Conservation (phyloP, 768 basidiomycete species). For the Tylopilus intermedius region DNA sequence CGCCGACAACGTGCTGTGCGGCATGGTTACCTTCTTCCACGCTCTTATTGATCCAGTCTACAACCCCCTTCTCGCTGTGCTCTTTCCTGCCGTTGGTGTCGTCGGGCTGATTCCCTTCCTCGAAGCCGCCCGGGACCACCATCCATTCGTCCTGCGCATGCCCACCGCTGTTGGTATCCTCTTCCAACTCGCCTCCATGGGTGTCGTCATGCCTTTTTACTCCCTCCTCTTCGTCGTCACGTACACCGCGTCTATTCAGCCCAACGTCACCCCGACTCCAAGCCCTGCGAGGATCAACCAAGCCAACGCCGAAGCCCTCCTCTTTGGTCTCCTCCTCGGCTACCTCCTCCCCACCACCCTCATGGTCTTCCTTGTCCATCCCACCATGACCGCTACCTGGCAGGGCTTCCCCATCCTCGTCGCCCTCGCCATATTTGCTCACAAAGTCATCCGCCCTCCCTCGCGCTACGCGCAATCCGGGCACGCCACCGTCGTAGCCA, state of each 20-base stretch:
- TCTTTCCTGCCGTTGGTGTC: constrained; percentile 10
- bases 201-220: constrained; percentile 43
- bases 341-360: constrained; percentile 42
- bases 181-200: constrained; percentile 41
- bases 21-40: constrained; percentile 46
- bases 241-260: constrained; percentile 23
- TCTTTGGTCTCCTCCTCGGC: constrained; percentile 46
- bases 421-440: constrained; percentile 35
- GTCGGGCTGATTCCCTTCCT: constrained; percentile 37
- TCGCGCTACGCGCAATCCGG: constrained; percentile 16
- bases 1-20: constrained; percentile 40
- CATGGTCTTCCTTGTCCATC: constrained; percentile 40
- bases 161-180: constrained; percentile 41
- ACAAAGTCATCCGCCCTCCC: constrained; percentile 37
- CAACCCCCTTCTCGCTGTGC: constrained; percentile 16
- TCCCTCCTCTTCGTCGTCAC: constrained; percentile 43
- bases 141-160: constrained; percentile 33
- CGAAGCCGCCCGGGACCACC: constrained; percentile 40
- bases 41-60: constrained; percentile 13
- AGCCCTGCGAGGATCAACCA: constrained; percentile 32
- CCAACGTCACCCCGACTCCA: neutral
- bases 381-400: constrained; percentile 48
- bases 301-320: constrained; percentile 46
- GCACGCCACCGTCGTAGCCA: constrained; percentile 17
- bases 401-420: constrained; percentile 48